phyloP scores from a whole-genome alignment of 257 asterid species.

The Solanum tarijense region DNA sequence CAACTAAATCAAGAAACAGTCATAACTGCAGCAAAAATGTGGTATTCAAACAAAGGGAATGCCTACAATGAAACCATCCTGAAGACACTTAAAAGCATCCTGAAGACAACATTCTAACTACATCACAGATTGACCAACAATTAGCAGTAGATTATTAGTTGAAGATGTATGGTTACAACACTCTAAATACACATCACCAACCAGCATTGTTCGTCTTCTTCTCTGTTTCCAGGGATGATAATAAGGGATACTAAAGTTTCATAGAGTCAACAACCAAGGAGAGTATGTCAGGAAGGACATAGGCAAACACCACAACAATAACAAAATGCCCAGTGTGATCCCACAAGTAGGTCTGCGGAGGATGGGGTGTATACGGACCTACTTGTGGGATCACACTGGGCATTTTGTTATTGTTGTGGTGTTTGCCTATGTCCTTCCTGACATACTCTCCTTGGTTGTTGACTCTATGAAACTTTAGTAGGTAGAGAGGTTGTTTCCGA shows the following conservation, averaged over 20 bases:
- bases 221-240: not conserved
- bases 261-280: not conserved
- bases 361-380: not conserved
- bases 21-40: not conserved
- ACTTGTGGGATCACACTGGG: too few species aligned
- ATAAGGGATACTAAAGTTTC: not conserved
- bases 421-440: too few species aligned
- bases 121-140: not conserved
- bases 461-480: too few species aligned
- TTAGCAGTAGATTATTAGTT: not conserved
- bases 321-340: not conserved
- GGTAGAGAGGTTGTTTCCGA: not conserved
- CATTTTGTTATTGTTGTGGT: too few species aligned
- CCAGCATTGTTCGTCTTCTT: not conserved
- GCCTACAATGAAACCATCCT: not conserved
- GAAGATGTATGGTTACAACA: not conserved
- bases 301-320: not conserved
- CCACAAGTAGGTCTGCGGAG: not conserved
- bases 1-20: not conserved
- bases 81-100: not conserved
- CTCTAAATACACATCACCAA: not conserved
- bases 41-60: not conserved
- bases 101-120: not conserved
- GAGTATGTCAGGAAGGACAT: not conserved
- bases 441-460: too few species aligned